These are phyloP conservation scores for Saitozyma podzolica DNA, from an alignment of 768 basidiomycete species.

Conservation along the genomic window DNA sequence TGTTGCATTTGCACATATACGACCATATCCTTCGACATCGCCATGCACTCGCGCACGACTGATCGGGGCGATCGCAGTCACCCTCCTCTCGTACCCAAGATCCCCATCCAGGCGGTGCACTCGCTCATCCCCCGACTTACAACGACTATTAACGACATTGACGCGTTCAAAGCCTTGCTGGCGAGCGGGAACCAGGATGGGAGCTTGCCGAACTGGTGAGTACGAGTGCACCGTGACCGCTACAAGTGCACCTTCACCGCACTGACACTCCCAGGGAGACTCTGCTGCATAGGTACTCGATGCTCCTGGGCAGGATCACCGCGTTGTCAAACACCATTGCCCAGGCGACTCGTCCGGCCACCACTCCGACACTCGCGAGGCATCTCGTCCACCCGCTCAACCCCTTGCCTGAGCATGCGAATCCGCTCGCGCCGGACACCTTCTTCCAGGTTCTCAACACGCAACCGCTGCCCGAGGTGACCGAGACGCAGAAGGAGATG, in stretches of 20 bases:
- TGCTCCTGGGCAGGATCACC: conserved; percentile 37
- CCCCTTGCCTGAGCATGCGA: conserved; percentile 17
- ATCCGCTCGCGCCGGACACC: conserved; percentile 24
- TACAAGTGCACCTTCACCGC: background rate
- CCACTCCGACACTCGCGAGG: conserved; percentile 6
- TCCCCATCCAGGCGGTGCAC: conserved; percentile 28
- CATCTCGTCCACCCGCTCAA: conserved; percentile 42
- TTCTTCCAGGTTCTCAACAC: conserved; percentile 42
- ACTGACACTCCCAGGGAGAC: conserved; percentile 28
- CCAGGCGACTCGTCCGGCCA: conserved; percentile 14
- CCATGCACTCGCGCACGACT: too few species aligned
- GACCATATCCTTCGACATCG: background rate
- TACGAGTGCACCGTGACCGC: background rate
- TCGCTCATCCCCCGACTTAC: conserved; percentile 41
- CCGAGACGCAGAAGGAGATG: conserved; percentile 9
- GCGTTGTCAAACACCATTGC: conserved; percentile 28
- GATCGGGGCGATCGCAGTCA: conserved; percentile 7
- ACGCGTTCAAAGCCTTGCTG: conserved; percentile 27
- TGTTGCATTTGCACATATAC: background rate
- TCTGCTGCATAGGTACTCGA: conserved; percentile 36
- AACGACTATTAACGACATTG: conserved; percentile 45
- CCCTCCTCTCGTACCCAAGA: conserved; percentile 20
- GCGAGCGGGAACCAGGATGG: conserved; percentile 34
- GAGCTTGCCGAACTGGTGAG: conserved; percentile 42
- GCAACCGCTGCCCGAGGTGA: conserved; percentile 17